Percentiles rank a stretch among this genome's conserved stretches.
Evolutionary conservation across 257 asterid species (phyloP).

Genomic region (Plantago elongata): DNA sequence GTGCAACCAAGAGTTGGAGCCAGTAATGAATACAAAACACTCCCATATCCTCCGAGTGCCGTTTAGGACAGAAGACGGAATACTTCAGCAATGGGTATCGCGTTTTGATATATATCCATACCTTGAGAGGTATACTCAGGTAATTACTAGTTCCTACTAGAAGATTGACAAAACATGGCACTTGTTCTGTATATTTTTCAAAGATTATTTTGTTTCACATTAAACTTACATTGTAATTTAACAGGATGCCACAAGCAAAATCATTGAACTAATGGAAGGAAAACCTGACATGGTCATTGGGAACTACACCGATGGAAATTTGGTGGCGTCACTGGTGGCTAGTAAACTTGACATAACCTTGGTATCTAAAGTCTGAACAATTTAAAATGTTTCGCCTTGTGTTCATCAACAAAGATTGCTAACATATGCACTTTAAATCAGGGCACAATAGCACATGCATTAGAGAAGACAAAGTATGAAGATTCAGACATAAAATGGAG

Average conservation of each 20-base stretch:
- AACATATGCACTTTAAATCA: conserved; percentile 17
- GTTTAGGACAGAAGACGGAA: conserved; percentile 65
- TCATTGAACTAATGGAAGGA: conserved; percentile 75
- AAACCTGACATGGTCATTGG: conserved; percentile 87
- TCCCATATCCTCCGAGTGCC: conserved; percentile 90
- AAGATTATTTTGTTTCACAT: not conserved
- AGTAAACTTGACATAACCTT: conserved; percentile 82
- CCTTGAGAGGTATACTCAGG: conserved; percentile 84
- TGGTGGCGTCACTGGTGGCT: conserved; percentile 92
- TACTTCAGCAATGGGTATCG: conserved; percentile 79
- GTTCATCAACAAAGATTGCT: not conserved
- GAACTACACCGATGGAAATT: conserved; percentile 85
- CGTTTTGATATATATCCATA: conserved; percentile 84
- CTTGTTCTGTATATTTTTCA: not conserved
- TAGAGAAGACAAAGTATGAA: conserved; percentile 93
- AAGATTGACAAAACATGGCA: not conserved
- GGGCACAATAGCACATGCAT: conserved; percentile 96
- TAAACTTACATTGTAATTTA: not conserved
- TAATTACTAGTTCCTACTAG: conserved; percentile 19
- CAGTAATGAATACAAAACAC: conserved; percentile 67
- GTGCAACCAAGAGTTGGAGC: conserved; percentile 73
- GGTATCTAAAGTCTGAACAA: conserved; percentile 35
- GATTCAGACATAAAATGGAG: conserved; percentile 86
- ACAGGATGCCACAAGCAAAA: conserved; percentile 66
- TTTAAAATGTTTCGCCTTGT: not conserved